Percentiles rank a stretch among this genome's conserved stretches.
phyloP scores from a whole-genome alignment of 2,329 filamentous ascomycete species.

The Meredithiella fracta region DNA sequence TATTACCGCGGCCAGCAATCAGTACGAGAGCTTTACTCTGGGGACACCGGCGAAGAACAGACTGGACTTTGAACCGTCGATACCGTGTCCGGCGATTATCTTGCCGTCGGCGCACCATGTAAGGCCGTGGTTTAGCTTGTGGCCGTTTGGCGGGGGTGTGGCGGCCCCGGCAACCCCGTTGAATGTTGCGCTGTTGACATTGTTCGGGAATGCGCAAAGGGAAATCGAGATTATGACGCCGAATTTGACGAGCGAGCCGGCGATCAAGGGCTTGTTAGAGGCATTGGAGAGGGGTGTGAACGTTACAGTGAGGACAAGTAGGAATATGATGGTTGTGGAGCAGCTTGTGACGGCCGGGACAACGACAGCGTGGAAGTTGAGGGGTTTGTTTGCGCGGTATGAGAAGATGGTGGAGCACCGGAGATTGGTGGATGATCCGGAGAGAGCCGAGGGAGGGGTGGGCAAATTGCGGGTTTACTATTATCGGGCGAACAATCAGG shows the following conservation, averaged over 20 bases:
- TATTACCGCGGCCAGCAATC: not conserved
- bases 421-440: not conserved
- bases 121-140: constrained; percentile 45
- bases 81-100: constrained; percentile 51
- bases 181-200: constrained; percentile 45
- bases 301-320: constrained; percentile 50
- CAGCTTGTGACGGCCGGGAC: constrained; percentile 67
- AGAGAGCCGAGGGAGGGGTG: constrained; percentile 14
- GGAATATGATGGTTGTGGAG: constrained; percentile 58
- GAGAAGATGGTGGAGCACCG: constrained; percentile 18
- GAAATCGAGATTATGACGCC: constrained; percentile 59
- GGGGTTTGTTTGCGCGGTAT: constrained; percentile 40
- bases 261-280: constrained; percentile 42
- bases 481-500: constrained; percentile 29
- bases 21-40: constrained; percentile 12
- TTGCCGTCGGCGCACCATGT: constrained; percentile 59
- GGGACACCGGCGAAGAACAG: constrained; percentile 25
- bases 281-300: constrained; percentile 51
- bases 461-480: constrained; percentile 43
- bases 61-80: constrained; percentile 45
- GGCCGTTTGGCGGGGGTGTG: constrained; percentile 36
- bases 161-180: constrained; percentile 47
- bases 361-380: constrained; percentile 50
- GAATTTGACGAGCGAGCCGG: constrained; percentile 54
- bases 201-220: constrained; percentile 40